A percentile compares a stretch with the other conserved stretches of the same genome.
These are phyloP conservation scores for Crithidia acanthocephali DNA, from an alignment of 208 protist species.

Conservation along the genomic window DNA sequence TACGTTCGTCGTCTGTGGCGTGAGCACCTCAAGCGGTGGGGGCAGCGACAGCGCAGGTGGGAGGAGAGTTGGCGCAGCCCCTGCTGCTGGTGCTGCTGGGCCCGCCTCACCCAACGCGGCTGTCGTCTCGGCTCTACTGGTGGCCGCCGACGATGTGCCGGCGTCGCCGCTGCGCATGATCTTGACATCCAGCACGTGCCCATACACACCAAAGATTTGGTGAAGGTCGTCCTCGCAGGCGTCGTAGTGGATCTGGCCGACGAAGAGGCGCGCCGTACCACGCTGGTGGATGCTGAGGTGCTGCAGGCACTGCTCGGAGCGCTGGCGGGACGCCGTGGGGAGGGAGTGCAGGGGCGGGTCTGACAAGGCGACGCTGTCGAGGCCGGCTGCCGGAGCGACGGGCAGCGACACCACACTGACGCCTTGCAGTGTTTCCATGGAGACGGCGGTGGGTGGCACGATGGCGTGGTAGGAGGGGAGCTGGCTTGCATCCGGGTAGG, in stretches of 20 bases:
- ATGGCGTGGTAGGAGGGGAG: conserved; percentile 2
- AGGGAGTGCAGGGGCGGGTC: conserved; percentile 8
- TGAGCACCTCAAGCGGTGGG: no score
- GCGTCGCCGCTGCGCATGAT: conserved; percentile 16
- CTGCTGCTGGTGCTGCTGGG: not conserved
- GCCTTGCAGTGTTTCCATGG: not conserved
- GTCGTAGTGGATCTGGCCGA: conserved; percentile 22
- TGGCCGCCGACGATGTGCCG: not conserved
- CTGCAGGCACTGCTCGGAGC: not conserved
- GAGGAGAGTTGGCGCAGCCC: not conserved
- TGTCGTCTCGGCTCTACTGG: not conserved
- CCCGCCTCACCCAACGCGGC: not conserved
- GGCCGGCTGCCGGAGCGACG: not conserved
- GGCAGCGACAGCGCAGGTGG: no score
- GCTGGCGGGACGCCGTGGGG: conserved; percentile 2
- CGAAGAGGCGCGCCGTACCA: conserved; percentile 15
- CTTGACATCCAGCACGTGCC: conserved; percentile 16
- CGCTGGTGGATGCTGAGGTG: conserved; percentile 17
- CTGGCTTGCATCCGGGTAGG: not conserved
- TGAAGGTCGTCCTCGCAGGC: conserved; percentile 19
- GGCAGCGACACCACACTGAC: not conserved
- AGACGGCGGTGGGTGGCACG: not conserved
- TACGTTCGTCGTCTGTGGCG: not conserved
- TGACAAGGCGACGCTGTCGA: not conserved
- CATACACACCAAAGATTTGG: conserved; percentile 17